Conservation (phyloP, 352 stramenopile species). For the Globisporangium cederbergense region DNA sequence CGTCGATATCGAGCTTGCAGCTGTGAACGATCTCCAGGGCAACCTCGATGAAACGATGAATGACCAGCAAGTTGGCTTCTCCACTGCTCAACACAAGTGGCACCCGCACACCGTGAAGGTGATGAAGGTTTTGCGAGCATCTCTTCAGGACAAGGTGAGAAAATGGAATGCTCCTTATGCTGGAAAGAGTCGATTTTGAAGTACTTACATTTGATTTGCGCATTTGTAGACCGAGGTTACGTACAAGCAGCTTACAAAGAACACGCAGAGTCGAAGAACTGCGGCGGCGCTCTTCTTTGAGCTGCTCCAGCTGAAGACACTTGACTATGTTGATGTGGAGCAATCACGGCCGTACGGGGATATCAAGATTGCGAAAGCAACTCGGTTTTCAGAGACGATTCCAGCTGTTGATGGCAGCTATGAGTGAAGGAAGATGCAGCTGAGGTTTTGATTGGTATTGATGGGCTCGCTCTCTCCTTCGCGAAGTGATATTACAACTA, state of each 20-base stretch:
- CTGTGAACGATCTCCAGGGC: conserved; percentile 73
- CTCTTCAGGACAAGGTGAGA: conserved; percentile 64
- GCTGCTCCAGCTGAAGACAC: conserved; percentile 96
- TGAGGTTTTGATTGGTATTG: conserved; percentile 4
- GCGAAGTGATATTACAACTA: conserved; percentile 6
- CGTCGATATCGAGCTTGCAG: conserved; percentile 78
- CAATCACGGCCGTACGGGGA: conserved; percentile 93
- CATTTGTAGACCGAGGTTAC: conserved; percentile 56
- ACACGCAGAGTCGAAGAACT: conserved; percentile 81
- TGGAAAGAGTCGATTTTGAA: conserved; percentile 4
- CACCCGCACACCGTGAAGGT: conserved; percentile 98
- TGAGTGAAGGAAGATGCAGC: conserved; percentile 10
- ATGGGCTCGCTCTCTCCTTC: background rate
- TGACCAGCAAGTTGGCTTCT: conserved; percentile 29
- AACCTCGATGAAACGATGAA: conserved; percentile 45
- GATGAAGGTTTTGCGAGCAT: conserved; percentile 81
- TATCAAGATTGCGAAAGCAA: conserved; percentile 87
- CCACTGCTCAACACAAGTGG: conserved; percentile 91
- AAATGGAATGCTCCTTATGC: background rate
- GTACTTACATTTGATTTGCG: background rate
- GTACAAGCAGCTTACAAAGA: conserved; percentile 84
- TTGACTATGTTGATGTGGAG: conserved; percentile 95
- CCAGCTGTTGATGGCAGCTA: conserved; percentile 64
- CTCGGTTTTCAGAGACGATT: conserved; percentile 70
- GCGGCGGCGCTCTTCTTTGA: conserved; percentile 96